Percentiles rank a stretch among this genome's conserved stretches.
phyloP scores from a whole-genome alignment of 208 protist species.

The Crithidia sp. region DNA sequence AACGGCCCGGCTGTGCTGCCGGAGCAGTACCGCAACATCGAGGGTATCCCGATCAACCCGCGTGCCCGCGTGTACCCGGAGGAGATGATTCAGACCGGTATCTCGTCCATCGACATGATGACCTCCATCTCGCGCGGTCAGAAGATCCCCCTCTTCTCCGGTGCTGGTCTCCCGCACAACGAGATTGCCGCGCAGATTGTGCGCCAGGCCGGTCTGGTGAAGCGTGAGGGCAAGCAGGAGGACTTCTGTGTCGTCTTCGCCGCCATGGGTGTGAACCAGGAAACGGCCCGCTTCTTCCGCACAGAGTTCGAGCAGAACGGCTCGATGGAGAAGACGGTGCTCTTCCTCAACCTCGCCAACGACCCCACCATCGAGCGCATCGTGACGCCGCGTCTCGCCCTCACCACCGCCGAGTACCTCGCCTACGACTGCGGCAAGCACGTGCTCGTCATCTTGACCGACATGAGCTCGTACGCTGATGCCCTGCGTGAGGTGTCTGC shows the following conservation, averaged over 20 bases:
- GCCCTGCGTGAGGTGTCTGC: conserved; percentile 99
- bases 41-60: conserved; percentile 99
- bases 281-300: conserved; percentile 99
- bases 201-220: conserved; percentile 99
- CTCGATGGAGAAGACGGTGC: conserved; percentile 97
- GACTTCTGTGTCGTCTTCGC: conserved; percentile 99
- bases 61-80: conserved; percentile 98
- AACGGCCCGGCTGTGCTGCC: conserved; percentile 97
- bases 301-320: conserved; percentile 99
- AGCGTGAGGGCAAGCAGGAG: conserved; percentile 90
- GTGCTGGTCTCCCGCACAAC: conserved; percentile 99
- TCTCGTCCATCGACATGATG: conserved; percentile 99
- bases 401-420: conserved; percentile 99
- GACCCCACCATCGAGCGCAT: conserved; percentile 99
- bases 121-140: conserved; percentile 99
- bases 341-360: conserved; percentile 99
- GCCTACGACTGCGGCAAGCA: conserved; percentile 99
- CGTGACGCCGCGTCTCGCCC: conserved; percentile 99
- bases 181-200: conserved; percentile 99
- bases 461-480: conserved; percentile 99
- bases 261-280: conserved; percentile 99
- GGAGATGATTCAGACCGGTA: conserved; percentile 99
- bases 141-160: conserved; percentile 99
- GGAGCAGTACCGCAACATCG: conserved; percentile 99
- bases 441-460: conserved; percentile 99